A percentile compares a stretch with the other conserved stretches of the same genome.
These are phyloP conservation scores for Coemansia sp. DNA, from an alignment of 192 early-diverging fungal genomes.

Conservation along the genomic window DNA sequence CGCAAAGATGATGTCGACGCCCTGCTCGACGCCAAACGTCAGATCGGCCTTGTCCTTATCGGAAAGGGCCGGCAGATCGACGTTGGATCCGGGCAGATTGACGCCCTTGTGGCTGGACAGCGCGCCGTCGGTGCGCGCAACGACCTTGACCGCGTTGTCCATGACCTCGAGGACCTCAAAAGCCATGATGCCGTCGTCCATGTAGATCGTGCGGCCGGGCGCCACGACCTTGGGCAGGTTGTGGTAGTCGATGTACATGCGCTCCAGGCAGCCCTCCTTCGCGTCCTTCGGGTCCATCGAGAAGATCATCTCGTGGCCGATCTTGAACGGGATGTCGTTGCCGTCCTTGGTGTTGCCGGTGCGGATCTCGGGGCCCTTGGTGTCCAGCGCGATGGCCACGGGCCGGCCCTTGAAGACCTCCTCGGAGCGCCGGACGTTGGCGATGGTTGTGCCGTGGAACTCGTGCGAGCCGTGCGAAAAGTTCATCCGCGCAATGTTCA, in stretches of 20 bases:
- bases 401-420: slow-evolving; percentile 47
- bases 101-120: slow-evolving; percentile 94
- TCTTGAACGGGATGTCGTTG: slow-evolving; percentile 66
- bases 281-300: slow-evolving; percentile 63
- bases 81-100: slow-evolving; percentile 85
- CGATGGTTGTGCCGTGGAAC: slow-evolving; percentile 70
- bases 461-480: slow-evolving; percentile 69
- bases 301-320: slow-evolving; percentile 78
- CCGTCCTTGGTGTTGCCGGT: slow-evolving; percentile 77
- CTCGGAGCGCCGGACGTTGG: slow-evolving; percentile 62
- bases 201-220: slow-evolving; percentile 72
- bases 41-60: slow-evolving; percentile 92
- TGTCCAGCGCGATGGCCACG: slow-evolving; percentile 75
- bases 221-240: slow-evolving; percentile 74
- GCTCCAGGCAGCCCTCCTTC: slow-evolving; percentile 60
- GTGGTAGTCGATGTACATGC: slow-evolving; percentile 78
- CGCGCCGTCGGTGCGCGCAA: slow-evolving; percentile 79
- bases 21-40: slow-evolving; percentile 87
- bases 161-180: slow-evolving; percentile 82
- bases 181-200: slow-evolving; percentile 95
- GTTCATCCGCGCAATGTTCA: slow-evolving; percentile 83
- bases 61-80: slow-evolving; percentile 93
- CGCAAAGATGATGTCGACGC: slow-evolving; percentile 93
- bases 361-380: slow-evolving; percentile 86
- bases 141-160: slow-evolving; percentile 62